These are phyloP conservation scores for Alternaria viburni DNA, from an alignment of 2,329 filamentous ascomycete species.

Conservation along the genomic window DNA sequence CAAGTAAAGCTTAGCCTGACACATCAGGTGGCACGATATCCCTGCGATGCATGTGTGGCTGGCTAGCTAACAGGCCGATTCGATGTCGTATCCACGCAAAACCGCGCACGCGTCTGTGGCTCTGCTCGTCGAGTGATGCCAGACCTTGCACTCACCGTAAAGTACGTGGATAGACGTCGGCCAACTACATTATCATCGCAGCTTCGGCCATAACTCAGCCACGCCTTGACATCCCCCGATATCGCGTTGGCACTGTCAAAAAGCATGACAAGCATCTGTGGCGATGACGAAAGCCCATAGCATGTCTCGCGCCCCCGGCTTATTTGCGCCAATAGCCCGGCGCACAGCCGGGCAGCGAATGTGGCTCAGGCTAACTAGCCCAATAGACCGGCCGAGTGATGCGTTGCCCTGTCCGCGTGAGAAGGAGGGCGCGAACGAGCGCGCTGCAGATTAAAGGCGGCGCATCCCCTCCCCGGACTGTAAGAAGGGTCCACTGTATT, in stretches of 20 bases:
- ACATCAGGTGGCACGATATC: neutral
- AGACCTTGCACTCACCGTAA: neutral
- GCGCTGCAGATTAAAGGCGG: neutral
- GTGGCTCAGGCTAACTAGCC: slow-evolving; percentile 5
- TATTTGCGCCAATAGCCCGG: slow-evolving; percentile 16
- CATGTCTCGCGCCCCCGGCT: neutral
- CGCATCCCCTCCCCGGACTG: neutral
- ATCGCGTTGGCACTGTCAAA: neutral
- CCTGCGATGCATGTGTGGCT: neutral
- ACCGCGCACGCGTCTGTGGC: neutral
- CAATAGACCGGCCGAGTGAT: slow-evolving; percentile 7
- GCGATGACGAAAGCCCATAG: slow-evolving; percentile 16
- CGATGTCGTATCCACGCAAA: neutral
- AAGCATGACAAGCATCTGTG: slow-evolving; percentile 1
- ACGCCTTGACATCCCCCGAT: neutral
- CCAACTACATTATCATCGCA: neutral
- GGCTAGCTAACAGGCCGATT: neutral
- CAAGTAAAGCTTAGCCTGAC: slow-evolving; percentile 26
- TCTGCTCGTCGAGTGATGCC: neutral
- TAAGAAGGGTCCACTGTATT: neutral
- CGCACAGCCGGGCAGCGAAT: neutral
- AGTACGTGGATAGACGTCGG: neutral
- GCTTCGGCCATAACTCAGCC: neutral
- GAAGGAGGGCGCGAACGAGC: neutral
- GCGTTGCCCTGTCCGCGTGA: slow-evolving; percentile 4